Percentiles rank a stretch among this genome's conserved stretches.
phyloP scores from a whole-genome alignment of 345 rosid genomes.

The Cardamine chenopodiifolia region DNA sequence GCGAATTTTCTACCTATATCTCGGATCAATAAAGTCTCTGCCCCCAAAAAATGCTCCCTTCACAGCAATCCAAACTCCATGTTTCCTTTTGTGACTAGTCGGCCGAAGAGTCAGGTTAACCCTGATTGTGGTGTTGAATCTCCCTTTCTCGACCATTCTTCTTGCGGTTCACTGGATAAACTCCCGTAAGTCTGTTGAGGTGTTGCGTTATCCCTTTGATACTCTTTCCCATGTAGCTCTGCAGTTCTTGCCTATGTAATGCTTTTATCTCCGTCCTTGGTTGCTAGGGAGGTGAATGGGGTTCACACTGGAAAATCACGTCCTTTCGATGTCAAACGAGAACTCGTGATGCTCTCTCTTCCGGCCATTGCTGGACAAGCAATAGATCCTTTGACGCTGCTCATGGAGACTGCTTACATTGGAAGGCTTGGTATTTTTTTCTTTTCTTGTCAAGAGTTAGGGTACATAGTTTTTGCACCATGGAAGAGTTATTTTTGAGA shows the following conservation, averaged over 20 bases:
- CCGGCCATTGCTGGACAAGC: slow-evolving; percentile 96
- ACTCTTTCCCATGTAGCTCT: not conserved
- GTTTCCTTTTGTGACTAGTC: slow-evolving; percentile 42
- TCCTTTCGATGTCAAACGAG: slow-evolving; percentile 54
- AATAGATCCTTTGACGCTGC: slow-evolving; percentile 77
- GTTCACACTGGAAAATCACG: slow-evolving; percentile 37
- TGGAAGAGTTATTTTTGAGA: not conserved
- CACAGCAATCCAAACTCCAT: slow-evolving; percentile 32
- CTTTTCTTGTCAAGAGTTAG: not conserved
- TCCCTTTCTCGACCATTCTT: slow-evolving; percentile 33
- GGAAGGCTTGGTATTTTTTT: slow-evolving; percentile 74
- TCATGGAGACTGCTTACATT: slow-evolving; percentile 95
- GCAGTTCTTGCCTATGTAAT: slow-evolving; percentile 14
- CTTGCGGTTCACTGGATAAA: slow-evolving; percentile 37
- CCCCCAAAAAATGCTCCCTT: slow-evolving; percentile 11
- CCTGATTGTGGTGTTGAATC: slow-evolving; percentile 54
- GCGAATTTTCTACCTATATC: slow-evolving; percentile 27
- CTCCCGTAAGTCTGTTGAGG: slow-evolving; percentile 51
- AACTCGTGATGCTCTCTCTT: slow-evolving; percentile 78
- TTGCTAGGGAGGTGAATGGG: slow-evolving; percentile 51
- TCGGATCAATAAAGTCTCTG: slow-evolving; percentile 28
- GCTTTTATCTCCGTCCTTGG: slow-evolving; percentile 22
- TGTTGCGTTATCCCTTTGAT: slow-evolving; percentile 36
- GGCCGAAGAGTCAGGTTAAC: slow-evolving; percentile 48
- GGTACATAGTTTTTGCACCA: not conserved